Conservation (phyloP, 2,329 filamentous ascomycete genomes). For the Sclerotinia subarctica region DNA sequence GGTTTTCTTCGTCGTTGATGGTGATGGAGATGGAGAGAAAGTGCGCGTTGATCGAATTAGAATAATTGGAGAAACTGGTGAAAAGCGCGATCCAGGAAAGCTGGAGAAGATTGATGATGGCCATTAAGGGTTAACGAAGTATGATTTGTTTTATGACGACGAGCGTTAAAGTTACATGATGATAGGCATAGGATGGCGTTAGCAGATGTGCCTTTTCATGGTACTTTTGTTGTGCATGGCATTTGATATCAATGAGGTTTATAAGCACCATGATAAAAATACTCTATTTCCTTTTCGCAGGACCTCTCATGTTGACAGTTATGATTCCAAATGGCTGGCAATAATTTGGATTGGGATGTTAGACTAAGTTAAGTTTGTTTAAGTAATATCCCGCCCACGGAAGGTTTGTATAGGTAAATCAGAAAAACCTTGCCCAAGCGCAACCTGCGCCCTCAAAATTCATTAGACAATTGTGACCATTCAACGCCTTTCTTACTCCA, state of each 20-base stretch:
- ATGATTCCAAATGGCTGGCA: not conserved
- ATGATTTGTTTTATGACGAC: constrained; percentile 20
- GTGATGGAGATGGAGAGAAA: constrained; percentile 78
- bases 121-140: constrained; percentile 46
- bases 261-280: constrained; percentile 1
- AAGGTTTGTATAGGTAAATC: no score
- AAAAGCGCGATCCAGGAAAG: constrained; percentile 91
- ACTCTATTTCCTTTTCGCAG: not conserved
- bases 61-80: constrained; percentile 82
- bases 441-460: not conserved
- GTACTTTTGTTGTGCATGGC: constrained; percentile 19
- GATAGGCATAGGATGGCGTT: constrained; percentile 28
- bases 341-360: not conserved
- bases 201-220: constrained; percentile 20
- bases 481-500: not conserved
- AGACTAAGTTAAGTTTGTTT: not conserved
- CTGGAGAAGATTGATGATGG: constrained; percentile 90
- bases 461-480: not conserved
- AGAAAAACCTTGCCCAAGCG: not conserved
- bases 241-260: not conserved
- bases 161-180: constrained; percentile 10
- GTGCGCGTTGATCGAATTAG: constrained; percentile 76
- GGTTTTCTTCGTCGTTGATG: constrained; percentile 84
- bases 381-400: not conserved
- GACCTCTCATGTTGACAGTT: not conserved